A percentile compares a stretch with the other conserved stretches of the same genome.
Evolutionary conservation across 169 alveolate species (phyloP).

Genomic region (Plasmodium inui): DNA sequence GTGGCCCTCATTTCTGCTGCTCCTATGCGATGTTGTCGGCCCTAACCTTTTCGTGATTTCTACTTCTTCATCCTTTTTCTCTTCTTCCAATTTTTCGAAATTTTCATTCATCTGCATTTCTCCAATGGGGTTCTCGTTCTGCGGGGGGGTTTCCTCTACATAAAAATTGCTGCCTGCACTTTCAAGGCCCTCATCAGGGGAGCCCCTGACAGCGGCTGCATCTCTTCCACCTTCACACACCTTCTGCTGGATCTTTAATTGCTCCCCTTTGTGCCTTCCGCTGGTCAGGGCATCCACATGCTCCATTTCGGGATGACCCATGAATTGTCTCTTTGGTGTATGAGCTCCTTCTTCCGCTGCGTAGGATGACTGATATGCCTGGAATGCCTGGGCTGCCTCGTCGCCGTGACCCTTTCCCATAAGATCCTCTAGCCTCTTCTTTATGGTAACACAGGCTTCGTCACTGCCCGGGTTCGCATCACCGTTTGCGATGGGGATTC

Average conservation of each 20-base stretch:
- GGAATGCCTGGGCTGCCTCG: not conserved
- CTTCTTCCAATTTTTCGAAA: not conserved
- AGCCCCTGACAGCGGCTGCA: not conserved
- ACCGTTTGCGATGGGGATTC: not conserved
- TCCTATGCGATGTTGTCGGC: not conserved
- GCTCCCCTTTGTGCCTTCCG: not conserved
- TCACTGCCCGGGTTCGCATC: not conserved
- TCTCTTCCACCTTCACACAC: not conserved
- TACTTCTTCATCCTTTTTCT: not conserved
- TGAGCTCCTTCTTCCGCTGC: not conserved
- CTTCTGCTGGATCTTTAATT: not conserved
- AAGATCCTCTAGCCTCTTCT: not conserved
- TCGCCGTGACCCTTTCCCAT: not conserved
- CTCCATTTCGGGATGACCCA: not conserved
- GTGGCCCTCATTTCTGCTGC: not conserved
- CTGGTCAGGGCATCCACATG: not conserved
- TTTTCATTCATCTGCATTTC: not conserved
- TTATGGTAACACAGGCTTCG: not conserved
- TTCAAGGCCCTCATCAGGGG: not conserved
- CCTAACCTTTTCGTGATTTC: not conserved
- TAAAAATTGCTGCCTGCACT: not conserved
- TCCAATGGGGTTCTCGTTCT: not conserved
- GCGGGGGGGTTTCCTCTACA: not conserved
- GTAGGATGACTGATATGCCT: not conserved
- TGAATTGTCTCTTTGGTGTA: not conserved